Base-by-base conservation (phyloP, 495 filamentous ascomycete species). In the Tuber microsphaerosporum region DNA sequence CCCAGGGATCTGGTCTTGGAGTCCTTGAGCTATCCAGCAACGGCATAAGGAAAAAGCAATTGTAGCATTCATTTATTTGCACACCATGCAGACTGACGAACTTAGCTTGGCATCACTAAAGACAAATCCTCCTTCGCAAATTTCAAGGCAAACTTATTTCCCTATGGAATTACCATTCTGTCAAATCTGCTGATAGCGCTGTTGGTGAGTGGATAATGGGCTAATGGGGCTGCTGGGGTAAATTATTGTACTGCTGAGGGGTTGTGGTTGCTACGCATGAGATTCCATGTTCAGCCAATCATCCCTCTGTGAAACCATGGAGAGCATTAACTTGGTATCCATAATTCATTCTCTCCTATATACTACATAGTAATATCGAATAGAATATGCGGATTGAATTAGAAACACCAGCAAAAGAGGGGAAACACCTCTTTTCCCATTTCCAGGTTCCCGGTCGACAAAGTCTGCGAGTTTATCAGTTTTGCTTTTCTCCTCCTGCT, bases 1-100 rank as follows among this genome's bases (percentile, higher is more conserved):
- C 56, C 56, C 56, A 65, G 56, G 26, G 56, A 65, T 65, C 56
- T 65, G 56, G 56, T 65, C 56, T 65, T 31, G 56, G 26, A 65
- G 22, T 56, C 2, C 48, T 56, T 56, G 22, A 26, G 26, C 26
- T 34, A 26, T 17, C 26, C 26, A 19, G 56, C 12, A 8, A 4
- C 26, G 10, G 56, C 3, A 65, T 7, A 19, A 34, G 56, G 3
- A 65, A 34, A 65, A 65, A 65, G 56, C 26, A 34, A 65, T 34
- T 16, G 26, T 14, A 34, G 56, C 56, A 65, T 0, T 5, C 26
- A 34, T 65, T 65, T 65, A 34, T 65, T 65, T 65, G 45, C 6
- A 20, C 20, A 26, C 48, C 48, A 56, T 56, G 7, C 22, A 56
- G 48, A n/a, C 10, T 34, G 45, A 46, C 45, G 45, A 65, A 3